Evolutionary conservation across 2,329 filamentous ascomycete species (phyloP).

Genomic region (Fusarium lyarnte): DNA sequence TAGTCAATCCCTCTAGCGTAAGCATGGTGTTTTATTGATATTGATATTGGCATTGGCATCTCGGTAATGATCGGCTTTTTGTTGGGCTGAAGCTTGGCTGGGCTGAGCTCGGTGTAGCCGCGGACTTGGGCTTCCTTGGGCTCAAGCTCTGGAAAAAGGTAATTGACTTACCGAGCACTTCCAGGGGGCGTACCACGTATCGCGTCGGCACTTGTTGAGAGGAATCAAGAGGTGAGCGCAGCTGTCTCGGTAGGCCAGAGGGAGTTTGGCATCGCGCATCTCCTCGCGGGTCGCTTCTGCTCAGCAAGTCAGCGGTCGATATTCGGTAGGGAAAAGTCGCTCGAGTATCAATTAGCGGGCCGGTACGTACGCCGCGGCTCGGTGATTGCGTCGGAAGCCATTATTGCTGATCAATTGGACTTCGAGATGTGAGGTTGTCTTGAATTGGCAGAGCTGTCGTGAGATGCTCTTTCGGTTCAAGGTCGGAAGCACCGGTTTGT

Average conservation of each 20-base stretch:
- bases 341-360: background rate
- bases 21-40: conserved; percentile 27
- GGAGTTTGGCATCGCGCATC: conserved; percentile 91
- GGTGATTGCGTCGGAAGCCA: conserved; percentile 51
- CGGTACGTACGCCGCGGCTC: conserved; percentile 52
- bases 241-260: conserved; percentile 91
- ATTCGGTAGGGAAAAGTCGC: conserved; percentile 16
- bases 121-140: background rate
- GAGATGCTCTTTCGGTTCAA: conserved; percentile 44
- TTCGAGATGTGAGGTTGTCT: conserved; percentile 43
- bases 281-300: conserved; percentile 85
- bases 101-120: conserved; percentile 8
- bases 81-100: conserved; percentile 3
- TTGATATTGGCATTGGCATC: conserved; percentile 13
- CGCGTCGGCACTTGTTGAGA: conserved; percentile 91
- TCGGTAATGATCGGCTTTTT: conserved; percentile 20
- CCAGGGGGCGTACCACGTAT: conserved; percentile 95
- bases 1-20: conserved; percentile 52
- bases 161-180: conserved; percentile 84
- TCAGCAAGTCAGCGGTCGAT: conserved; percentile 36
- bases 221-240: conserved; percentile 96
- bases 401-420: conserved; percentile 50
- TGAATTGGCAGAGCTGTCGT: conserved; percentile 41
- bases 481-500: conserved; percentile 39
- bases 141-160: conserved; percentile 5